Evolutionary conservation across 768 basidiomycete genomes (phyloP).

Genomic region (Termitomyces bulborhizus): DNA sequence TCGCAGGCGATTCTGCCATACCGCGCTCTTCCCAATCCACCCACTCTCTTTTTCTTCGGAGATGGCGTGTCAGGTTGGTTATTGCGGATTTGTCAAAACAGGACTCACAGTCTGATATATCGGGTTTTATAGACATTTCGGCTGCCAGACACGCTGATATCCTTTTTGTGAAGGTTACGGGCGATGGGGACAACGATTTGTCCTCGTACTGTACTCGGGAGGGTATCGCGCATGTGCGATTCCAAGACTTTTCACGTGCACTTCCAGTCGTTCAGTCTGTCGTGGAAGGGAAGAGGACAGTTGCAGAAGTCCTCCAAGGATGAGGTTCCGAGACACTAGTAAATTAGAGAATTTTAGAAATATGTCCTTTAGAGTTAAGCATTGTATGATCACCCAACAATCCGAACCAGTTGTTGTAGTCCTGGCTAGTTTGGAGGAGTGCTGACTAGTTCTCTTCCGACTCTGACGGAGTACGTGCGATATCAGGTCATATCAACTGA

Average conservation of each 20-base stretch:
- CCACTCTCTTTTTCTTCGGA: conserved; percentile 93
- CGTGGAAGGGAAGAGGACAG: conserved; percentile 62
- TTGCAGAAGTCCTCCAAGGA: conserved; percentile 38
- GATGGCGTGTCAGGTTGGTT: conserved; percentile 84
- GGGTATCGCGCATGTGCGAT: conserved; percentile 74
- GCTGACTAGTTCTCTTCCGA: too few species aligned
- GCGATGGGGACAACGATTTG: conserved; percentile 79
- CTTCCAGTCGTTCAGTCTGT: conserved; percentile 56
- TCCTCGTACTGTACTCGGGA: conserved; percentile 75
- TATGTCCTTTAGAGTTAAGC: not conserved
- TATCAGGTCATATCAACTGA: not conserved
- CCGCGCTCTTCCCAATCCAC: conserved; percentile 58
- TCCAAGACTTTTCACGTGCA: conserved; percentile 64
- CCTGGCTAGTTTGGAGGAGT: too few species aligned
- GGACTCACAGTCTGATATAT: not conserved
- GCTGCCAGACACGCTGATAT: conserved; percentile 91
- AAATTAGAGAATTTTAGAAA: not conserved
- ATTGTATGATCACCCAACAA: not conserved
- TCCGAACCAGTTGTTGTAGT: too few species aligned
- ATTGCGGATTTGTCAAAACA: not conserved
- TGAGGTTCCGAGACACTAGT: not conserved
- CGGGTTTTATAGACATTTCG: conserved; percentile 61
- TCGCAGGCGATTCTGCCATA: conserved; percentile 92
- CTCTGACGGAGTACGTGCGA: too few species aligned
- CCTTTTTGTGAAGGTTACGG: conserved; percentile 87